A percentile compares a stretch with the other conserved stretches of the same genome.
Conservation (phyloP, 495 filamentous ascomycete genomes). For the Penicillium coprophilum region DNA sequence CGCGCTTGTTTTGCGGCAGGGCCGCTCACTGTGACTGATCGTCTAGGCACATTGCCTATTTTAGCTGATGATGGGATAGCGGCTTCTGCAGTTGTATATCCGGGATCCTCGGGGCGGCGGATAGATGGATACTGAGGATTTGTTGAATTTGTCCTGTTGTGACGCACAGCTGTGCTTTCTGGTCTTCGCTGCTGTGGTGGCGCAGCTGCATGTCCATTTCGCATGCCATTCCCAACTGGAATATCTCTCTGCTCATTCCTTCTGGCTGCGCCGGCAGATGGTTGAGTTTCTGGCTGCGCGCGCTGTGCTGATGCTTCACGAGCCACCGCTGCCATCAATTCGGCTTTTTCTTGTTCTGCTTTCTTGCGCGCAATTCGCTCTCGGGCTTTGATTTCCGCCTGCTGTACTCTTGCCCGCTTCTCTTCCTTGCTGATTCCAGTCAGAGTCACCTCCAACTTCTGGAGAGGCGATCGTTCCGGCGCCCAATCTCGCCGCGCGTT, state of each 20-base stretch:
- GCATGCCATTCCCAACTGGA: slow-evolving; percentile 3
- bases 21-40: slow-evolving; percentile 35
- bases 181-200: slow-evolving; percentile 13
- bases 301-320: slow-evolving; percentile 3
- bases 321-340: slow-evolving; percentile 14
- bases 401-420: slow-evolving; percentile 75
- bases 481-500: slow-evolving; percentile 54
- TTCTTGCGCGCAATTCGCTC: slow-evolving; percentile 47
- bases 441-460: slow-evolving; percentile 85
- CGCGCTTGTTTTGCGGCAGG: slow-evolving; percentile 19
- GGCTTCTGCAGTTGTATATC: slow-evolving; percentile 20
- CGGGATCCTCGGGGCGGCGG: slow-evolving; percentile 19
- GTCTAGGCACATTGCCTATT: slow-evolving; percentile 29
- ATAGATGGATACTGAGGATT: slow-evolving; percentile 21
- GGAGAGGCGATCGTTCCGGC: slow-evolving; percentile 80
- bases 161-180: slow-evolving; percentile 15
- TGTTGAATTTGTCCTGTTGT: slow-evolving; percentile 20
- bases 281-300: slow-evolving; percentile 6
- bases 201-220: background rate
- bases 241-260: slow-evolving; percentile 8
- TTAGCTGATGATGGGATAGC: slow-evolving; percentile 16
- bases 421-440: slow-evolving; percentile 90
- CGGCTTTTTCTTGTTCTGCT: slow-evolving; percentile 25
- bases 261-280: background rate
- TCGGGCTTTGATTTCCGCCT: slow-evolving; percentile 64